Percentiles rank a stretch among this genome's conserved stretches.
phyloP scores from a whole-genome alignment of 352 stramenopile species.

The Phytophthora quininea region DNA sequence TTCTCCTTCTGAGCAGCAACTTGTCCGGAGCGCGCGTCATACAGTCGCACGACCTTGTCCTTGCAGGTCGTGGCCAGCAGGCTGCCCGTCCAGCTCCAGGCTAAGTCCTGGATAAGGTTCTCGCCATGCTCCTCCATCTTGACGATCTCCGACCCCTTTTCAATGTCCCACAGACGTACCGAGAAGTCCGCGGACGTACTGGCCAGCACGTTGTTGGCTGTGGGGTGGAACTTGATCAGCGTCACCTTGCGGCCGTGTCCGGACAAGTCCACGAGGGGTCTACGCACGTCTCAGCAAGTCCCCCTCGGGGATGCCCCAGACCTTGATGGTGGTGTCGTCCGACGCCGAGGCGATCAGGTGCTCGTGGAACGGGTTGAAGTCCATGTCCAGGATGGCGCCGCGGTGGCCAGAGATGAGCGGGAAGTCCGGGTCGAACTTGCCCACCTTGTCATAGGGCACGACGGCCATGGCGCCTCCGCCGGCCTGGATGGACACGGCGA shows the following conservation, averaged over 20 bases:
- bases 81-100: conserved; percentile 97
- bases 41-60: conserved; percentile 98
- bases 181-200: conserved; percentile 96
- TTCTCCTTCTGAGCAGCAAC: conserved; percentile 81
- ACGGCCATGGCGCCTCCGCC: conserved; percentile 93
- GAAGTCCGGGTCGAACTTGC: conserved; percentile 94
- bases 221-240: conserved; percentile 98
- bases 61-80: conserved; percentile 96
- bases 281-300: conserved; percentile 93
- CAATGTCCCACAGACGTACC: conserved; percentile 99
- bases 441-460: conserved; percentile 93
- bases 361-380: conserved; percentile 99
- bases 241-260: conserved; percentile 97
- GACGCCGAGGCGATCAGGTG: conserved; percentile 95
- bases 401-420: conserved; percentile 96
- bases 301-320: conserved; percentile 97
- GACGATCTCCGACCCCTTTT: conserved; percentile 93
- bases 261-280: conserved; percentile 96
- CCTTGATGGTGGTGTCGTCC: conserved; percentile 98
- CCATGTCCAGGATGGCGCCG: conserved; percentile 97
- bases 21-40: conserved; percentile 93
- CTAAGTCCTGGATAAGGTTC: conserved; percentile 97
- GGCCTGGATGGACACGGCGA: conserved; percentile 94
- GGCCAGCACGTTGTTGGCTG: conserved; percentile 96
- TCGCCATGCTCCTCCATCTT: conserved; percentile 86